Evolutionary conservation across 805 yeast species (phyloP).

Genomic region (Kregervanrija pseudodelftensis): DNA sequence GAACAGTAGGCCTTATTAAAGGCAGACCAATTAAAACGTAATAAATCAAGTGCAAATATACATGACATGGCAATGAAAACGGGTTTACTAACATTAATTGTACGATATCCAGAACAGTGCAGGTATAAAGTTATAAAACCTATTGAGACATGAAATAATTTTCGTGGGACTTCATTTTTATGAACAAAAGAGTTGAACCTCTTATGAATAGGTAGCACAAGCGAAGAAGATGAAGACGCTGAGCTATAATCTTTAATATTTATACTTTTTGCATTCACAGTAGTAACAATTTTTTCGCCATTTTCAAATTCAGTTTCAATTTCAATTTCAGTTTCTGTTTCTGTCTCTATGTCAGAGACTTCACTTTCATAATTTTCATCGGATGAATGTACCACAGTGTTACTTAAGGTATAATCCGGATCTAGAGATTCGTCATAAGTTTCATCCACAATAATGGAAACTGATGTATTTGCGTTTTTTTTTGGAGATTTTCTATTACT

Average conservation of each 20-base stretch:
- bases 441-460: constrained; percentile 9
- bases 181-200: constrained; percentile 25
- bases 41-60: constrained; percentile 56
- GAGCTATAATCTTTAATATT: neutral
- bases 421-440: constrained; percentile 22
- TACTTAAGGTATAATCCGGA: constrained; percentile 20
- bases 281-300: neutral
- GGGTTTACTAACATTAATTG: constrained; percentile 51
- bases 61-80: constrained; percentile 47
- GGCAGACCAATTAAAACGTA: constrained; percentile 54
- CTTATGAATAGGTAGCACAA: constrained; percentile 20
- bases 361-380: constrained; percentile 2
- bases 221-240: neutral
- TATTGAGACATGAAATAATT: constrained; percentile 79
- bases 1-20: constrained; percentile 64
- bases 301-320: neutral
- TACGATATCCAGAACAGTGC: constrained; percentile 56
- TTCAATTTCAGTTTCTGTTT: constrained; percentile 1
- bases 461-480: neutral
- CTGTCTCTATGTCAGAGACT: constrained; percentile 4
- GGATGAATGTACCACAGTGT: constrained; percentile 1
- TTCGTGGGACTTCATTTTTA: constrained; percentile 86
- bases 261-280: neutral
- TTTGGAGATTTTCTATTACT: too few species aligned
- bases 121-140: constrained; percentile 75